Conservation (phyloP, 768 basidiomycete species). For the Lactarius psammicola region DNA sequence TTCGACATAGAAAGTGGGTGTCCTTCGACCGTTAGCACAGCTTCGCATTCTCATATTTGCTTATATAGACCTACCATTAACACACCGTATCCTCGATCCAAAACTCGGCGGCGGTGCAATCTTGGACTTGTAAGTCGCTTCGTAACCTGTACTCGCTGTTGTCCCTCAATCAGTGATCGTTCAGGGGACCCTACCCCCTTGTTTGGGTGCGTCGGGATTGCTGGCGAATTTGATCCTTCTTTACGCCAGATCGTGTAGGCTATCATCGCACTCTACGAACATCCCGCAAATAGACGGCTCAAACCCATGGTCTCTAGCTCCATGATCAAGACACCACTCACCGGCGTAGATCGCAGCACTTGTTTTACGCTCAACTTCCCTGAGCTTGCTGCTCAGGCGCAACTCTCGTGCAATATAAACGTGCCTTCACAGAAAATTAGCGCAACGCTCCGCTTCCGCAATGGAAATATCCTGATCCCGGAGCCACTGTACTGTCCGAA, state of each 20-base stretch:
- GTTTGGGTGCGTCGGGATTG: slow-evolving; percentile 57
- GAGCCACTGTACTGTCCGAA: slow-evolving; percentile 66
- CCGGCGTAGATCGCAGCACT: slow-evolving; percentile 76
- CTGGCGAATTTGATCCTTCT: background rate
- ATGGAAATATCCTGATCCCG: slow-evolving; percentile 63
- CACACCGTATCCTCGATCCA: slow-evolving; percentile 78
- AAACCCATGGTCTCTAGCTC: slow-evolving; percentile 62
- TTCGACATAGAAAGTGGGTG: slow-evolving; percentile 62
- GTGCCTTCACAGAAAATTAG: slow-evolving; percentile 47
- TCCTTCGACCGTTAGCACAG: background rate
- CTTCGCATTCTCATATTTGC: background rate
- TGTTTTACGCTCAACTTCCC: slow-evolving; percentile 71
- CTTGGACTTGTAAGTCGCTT: slow-evolving; percentile 67
- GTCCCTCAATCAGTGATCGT: background rate
- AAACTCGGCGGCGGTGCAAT: slow-evolving; percentile 78
- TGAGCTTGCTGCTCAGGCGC: slow-evolving; percentile 66
- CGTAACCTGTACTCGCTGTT: background rate
- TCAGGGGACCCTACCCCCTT: slow-evolving; percentile 77
- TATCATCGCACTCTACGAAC: slow-evolving; percentile 74
- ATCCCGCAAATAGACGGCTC: slow-evolving; percentile 64
- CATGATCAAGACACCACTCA: slow-evolving; percentile 76
- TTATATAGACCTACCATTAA: slow-evolving; percentile 56
- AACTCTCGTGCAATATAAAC: slow-evolving; percentile 68
- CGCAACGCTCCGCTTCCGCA: slow-evolving; percentile 70
- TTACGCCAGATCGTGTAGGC: slow-evolving; percentile 47